A percentile compares a stretch with the other conserved stretches of the same genome.
Evolutionary conservation across 495 filamentous ascomycete genomes (phyloP).

Genomic region (Schizothecium vesticola): DNA sequence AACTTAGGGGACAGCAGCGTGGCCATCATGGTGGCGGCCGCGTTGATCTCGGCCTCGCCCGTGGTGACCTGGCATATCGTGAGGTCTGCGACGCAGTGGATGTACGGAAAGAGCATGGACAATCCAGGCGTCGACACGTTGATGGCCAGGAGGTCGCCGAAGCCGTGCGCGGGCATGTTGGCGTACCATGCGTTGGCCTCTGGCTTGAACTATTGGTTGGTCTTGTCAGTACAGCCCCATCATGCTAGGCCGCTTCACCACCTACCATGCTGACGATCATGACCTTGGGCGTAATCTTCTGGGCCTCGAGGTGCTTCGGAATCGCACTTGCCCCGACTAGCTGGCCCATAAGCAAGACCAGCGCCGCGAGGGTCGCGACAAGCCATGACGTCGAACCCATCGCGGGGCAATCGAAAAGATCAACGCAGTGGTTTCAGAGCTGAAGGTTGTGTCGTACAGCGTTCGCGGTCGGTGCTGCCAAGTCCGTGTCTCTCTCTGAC

Average conservation of each 20-base stretch:
- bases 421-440: neutral
- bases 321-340: neutral
- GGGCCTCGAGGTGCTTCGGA: neutral
- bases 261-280: constrained; percentile 67
- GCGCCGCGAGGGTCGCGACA: neutral
- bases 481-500: neutral
- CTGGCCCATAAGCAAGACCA: neutral
- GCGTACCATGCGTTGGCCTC: constrained; percentile 65
- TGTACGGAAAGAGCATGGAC: constrained; percentile 58
- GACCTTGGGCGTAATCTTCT: constrained; percentile 55
- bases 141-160: constrained; percentile 50
- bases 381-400: neutral
- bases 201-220: constrained; percentile 50
- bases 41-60: constrained; percentile 64
- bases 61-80: constrained; percentile 59
- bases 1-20: constrained; percentile 57
- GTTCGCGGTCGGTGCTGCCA: neutral
- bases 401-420: neutral
- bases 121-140: constrained; percentile 65
- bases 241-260: neutral
- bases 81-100: constrained; percentile 55
- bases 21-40: constrained; percentile 56
- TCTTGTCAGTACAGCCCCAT: neutral
- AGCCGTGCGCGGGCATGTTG: constrained; percentile 42
- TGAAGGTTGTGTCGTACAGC: neutral